Percentiles rank a stretch among this genome's conserved stretches.
phyloP scores from a whole-genome alignment of 176 grass and related monocot genomes.

The Triticum timopheevii region DNA sequence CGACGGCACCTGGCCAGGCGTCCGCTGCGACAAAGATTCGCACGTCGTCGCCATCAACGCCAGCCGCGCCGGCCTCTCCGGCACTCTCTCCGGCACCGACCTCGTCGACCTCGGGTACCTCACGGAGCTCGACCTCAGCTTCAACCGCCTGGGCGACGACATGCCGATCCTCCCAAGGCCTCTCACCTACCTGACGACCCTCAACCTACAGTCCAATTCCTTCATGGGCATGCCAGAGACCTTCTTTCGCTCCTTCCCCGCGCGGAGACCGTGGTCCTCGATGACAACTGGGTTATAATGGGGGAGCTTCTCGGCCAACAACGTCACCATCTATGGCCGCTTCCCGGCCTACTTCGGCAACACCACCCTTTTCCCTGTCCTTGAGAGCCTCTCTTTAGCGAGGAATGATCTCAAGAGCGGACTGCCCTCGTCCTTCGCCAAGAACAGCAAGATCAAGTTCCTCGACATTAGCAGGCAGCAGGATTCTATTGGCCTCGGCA shows the following conservation, averaged over 20 bases:
- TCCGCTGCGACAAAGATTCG: not conserved
- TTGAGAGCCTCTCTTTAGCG: not conserved
- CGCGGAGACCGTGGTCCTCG: not conserved
- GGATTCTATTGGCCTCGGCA: too few species aligned
- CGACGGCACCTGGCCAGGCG: conserved; percentile 18
- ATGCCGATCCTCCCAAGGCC: conserved; percentile 7
- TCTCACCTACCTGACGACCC: not conserved
- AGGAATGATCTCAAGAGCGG: not conserved
- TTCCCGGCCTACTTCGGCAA: not conserved
- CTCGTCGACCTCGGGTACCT: not conserved
- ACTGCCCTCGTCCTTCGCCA: not conserved
- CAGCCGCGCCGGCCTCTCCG: conserved; percentile 9
- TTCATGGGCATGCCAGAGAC: not conserved
- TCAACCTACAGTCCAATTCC: not conserved
- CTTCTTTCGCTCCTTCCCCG: not conserved
- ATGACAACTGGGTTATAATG: not conserved
- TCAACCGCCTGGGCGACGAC: not conserved
- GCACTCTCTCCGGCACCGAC: conserved; percentile 14
- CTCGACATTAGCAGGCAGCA: conserved; percentile 9
- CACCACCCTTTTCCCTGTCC: not conserved
- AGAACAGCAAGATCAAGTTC: conserved; percentile 13
- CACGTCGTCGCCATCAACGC: conserved; percentile 20
- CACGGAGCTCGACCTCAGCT: conserved; percentile 6
- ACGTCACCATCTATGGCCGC: not conserved
- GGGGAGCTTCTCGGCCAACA: not conserved